A percentile compares a stretch with the other conserved stretches of the same genome.
Evolutionary conservation across 2,329 filamentous ascomycete genomes (phyloP).

Genomic region (Claviceps arundinis): DNA sequence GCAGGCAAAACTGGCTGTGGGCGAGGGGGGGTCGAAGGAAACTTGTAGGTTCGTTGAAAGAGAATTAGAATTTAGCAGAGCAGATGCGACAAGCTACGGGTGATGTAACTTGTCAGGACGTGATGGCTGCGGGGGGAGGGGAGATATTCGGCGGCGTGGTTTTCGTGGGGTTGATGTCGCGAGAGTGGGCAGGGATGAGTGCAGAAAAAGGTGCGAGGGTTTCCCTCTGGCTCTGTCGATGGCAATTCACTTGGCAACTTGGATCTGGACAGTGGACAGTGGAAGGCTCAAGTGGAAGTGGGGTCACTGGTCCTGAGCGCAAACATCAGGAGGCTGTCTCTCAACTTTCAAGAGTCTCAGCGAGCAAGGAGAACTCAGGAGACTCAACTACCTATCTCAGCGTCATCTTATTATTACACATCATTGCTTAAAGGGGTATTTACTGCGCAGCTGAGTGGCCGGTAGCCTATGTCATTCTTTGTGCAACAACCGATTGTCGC

Average conservation of each 20-base stretch:
- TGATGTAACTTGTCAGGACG: not conserved
- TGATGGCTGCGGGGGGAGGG: not conserved
- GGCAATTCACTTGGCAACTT: not conserved
- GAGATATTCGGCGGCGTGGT: not conserved
- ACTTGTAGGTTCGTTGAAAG: not conserved
- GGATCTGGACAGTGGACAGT: too few species aligned
- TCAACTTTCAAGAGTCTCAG: too few species aligned
- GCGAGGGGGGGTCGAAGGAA: not conserved
- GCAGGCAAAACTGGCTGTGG: not conserved
- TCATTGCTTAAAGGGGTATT: too few species aligned
- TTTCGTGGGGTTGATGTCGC: constrained; percentile 4
- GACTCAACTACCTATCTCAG: too few species aligned
- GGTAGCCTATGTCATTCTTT: too few species aligned
- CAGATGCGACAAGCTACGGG: not conserved
- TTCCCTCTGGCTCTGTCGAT: not conserved
- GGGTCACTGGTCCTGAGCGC: too few species aligned
- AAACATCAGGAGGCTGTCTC: too few species aligned
- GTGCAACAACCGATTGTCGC: too few species aligned
- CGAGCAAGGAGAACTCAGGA: too few species aligned
- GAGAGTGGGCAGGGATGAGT: constrained; percentile 4
- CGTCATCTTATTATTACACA: too few species aligned
- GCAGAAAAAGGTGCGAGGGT: constrained; percentile 3
- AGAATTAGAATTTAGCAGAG: not conserved
- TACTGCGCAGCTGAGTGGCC: too few species aligned
- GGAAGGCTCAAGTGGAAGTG: too few species aligned